phyloP scores from a whole-genome alignment of 306 rosid genomes.

The Calophaca sinica region DNA sequence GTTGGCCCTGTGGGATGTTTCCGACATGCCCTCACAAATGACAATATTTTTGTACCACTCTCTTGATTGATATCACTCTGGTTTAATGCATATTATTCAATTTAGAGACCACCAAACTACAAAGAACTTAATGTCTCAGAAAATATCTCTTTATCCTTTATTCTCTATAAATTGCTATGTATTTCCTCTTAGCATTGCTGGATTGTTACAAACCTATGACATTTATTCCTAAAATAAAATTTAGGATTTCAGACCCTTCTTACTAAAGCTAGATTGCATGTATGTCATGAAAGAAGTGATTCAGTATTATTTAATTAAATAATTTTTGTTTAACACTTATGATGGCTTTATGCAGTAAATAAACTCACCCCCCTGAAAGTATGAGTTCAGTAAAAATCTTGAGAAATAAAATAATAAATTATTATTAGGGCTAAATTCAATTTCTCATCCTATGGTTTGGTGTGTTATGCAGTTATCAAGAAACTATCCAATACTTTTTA shows the following conservation, averaged over 20 bases:
- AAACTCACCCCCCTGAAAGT: background rate
- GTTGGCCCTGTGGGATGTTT: conserved; percentile 33
- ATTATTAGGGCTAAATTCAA: conserved; percentile 3
- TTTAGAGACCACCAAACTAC: conserved; percentile 24
- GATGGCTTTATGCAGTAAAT: conserved; percentile 26
- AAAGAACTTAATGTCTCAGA: background rate
- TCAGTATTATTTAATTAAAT: conserved; percentile 4
- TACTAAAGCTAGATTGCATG: background rate
- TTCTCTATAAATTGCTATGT: conserved; percentile 3
- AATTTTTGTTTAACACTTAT: conserved; percentile 1
- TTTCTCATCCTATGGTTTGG: conserved; percentile 10
- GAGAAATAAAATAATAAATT: background rate
- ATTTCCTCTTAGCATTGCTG: conserved; percentile 15
- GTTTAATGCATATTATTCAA: conserved; percentile 25
- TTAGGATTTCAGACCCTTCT: conserved; percentile 12
- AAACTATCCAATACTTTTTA: background rate
- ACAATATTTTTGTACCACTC: background rate
- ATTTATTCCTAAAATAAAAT: background rate
- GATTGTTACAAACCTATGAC: conserved; percentile 4
- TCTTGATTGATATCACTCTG: conserved; percentile 11
- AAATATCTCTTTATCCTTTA: conserved; percentile 16
- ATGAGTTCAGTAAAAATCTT: background rate
- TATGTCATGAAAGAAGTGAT: conserved; percentile 26
- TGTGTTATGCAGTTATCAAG: background rate
- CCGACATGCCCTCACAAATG: background rate